phyloP scores from a whole-genome alignment of 2,329 filamentous ascomycete species.

The Blastomyces silverae region DNA sequence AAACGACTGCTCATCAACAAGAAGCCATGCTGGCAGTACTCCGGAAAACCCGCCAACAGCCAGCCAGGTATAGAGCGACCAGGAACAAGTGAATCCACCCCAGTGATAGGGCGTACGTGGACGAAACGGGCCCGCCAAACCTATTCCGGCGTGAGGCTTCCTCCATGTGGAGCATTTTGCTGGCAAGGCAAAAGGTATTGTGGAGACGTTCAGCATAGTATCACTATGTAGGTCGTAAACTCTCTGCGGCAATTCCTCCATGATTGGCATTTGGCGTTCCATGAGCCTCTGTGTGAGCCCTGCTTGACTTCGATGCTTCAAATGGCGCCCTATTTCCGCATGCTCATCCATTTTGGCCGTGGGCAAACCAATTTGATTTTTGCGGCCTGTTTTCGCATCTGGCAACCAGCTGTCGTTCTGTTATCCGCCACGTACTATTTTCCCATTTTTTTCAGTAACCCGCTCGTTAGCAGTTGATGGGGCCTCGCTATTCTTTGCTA shows the following conservation, averaged over 20 bases:
- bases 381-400: not conserved
- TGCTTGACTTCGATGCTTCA: not conserved
- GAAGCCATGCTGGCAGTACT: not conserved
- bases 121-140: not conserved
- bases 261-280: not conserved
- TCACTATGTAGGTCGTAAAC: not conserved
- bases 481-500: not conserved
- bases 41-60: not conserved
- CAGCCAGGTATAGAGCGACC: not conserved
- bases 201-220: not conserved
- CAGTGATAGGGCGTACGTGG: not conserved
- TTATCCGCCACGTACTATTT: not conserved
- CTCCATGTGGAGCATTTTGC: not conserved
- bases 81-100: not conserved
- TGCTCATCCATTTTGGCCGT: not conserved
- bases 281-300: not conserved
- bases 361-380: not conserved
- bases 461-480: not conserved
- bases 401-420: not conserved
- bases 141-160: not conserved
- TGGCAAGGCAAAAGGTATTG: slow-evolving; percentile 6
- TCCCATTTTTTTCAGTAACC: not conserved
- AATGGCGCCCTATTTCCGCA: not conserved
- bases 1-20: not conserved
- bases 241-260: not conserved